Conservation (phyloP, 1,284 basidiomycete genomes). For the Ceratobasidium theobromae region DNA sequence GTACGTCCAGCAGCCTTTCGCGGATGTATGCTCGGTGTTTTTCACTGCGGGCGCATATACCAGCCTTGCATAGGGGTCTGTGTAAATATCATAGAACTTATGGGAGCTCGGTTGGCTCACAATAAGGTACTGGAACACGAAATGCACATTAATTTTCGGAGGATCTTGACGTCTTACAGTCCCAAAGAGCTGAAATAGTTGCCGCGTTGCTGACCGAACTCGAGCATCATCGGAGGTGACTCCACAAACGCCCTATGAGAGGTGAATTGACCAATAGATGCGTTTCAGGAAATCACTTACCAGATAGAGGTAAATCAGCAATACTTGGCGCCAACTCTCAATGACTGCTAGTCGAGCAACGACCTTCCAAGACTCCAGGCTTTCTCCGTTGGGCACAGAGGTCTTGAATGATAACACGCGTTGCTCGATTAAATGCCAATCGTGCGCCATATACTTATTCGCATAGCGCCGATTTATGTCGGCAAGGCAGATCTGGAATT, state of each 20-base stretch:
- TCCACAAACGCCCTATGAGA: neutral
- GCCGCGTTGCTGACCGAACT: slow-evolving; percentile 1
- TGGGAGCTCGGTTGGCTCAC: neutral
- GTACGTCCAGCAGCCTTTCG: neutral
- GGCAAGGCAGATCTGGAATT: neutral
- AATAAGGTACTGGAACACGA: slow-evolving; percentile 2
- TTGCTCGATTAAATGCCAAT: neutral
- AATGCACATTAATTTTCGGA: slow-evolving; percentile 1
- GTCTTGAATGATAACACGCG: neutral
- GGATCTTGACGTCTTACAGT: neutral
- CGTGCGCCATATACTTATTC: neutral
- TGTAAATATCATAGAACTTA: neutral
- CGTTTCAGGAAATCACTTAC: neutral
- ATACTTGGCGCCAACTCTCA: slow-evolving; percentile 18
- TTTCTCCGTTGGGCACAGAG: neutral
- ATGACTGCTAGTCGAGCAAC: slow-evolving; percentile 6
- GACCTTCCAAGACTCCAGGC: neutral
- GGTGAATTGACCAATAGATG: neutral
- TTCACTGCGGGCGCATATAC: neutral
- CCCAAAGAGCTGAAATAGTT: neutral
- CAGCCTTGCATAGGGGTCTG: neutral
- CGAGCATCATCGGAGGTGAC: neutral
- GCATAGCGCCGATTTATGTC: neutral
- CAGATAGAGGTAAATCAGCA: slow-evolving; percentile 21
- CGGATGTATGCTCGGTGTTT: neutral